Conservation (phyloP, 2,329 filamentous ascomycete genomes). For the Rhinocladiella similis region DNA sequence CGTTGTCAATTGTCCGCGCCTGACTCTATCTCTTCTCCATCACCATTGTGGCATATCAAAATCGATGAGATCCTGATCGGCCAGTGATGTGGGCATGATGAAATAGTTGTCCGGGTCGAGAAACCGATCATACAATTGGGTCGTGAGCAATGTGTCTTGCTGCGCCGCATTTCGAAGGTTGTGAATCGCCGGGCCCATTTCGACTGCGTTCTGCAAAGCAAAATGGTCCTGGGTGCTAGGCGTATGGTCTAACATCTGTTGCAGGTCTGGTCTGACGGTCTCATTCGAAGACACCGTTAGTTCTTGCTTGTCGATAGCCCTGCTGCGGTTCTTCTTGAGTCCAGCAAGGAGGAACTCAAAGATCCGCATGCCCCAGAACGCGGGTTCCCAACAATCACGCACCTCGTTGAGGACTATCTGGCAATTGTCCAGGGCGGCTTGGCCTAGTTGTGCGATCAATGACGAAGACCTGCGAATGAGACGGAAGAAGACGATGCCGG, state of each 20-base stretch:
- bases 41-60: slow-evolving; percentile 6
- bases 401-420: slow-evolving; percentile 18
- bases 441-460: slow-evolving; percentile 10
- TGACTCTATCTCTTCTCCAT: neutral
- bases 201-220: slow-evolving; percentile 9
- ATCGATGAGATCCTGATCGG: neutral
- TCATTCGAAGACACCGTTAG: neutral
- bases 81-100: slow-evolving; percentile 7
- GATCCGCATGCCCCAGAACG: slow-evolving; percentile 17
- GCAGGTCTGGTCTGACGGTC: neutral
- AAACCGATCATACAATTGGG: slow-evolving; percentile 9
- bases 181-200: slow-evolving; percentile 13
- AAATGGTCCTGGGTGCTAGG: neutral
- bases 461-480: slow-evolving; percentile 4
- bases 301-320: neutral
- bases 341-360: slow-evolving; percentile 20
- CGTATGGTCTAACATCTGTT: neutral
- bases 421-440: slow-evolving; percentile 17
- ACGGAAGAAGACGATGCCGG: slow-evolving; percentile 18
- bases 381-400: slow-evolving; percentile 17
- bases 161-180: slow-evolving; percentile 10
- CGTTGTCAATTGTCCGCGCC: too few species aligned
- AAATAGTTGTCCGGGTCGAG: slow-evolving; percentile 10
- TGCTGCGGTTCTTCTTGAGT: neutral
- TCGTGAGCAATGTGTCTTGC: slow-evolving; percentile 6